These are phyloP conservation scores for Penicillium sp. DNA, from an alignment of 2,329 filamentous ascomycete genomes.

Conservation along the genomic window DNA sequence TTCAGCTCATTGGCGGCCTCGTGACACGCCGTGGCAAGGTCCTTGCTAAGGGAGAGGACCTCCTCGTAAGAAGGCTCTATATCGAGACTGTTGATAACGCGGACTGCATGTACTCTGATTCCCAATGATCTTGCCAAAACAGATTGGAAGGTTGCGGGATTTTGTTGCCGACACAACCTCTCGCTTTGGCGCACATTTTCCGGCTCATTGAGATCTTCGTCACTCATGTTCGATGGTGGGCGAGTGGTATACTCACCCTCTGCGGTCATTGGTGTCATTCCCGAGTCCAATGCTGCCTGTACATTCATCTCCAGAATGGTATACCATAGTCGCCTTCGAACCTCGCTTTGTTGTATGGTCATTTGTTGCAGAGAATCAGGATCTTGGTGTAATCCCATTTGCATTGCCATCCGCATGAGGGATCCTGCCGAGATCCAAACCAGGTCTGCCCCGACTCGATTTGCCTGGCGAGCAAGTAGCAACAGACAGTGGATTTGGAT, in stretches of 20 bases:
- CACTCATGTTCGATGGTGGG: constrained; percentile 26
- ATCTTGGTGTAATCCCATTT: constrained; percentile 13
- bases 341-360: constrained; percentile 13
- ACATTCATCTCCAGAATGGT: constrained; percentile 41
- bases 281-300: constrained; percentile 37
- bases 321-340: constrained; percentile 39
- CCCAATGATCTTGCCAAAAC: constrained; percentile 17
- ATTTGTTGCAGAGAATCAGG: constrained; percentile 4
- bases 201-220: constrained; percentile 12
- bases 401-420: constrained; percentile 11
- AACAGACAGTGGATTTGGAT: constrained; percentile 26
- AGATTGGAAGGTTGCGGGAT: constrained; percentile 5
- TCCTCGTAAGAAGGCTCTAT: constrained; percentile 24
- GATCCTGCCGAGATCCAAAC: constrained; percentile 13
- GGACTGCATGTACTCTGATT: constrained; percentile 14
- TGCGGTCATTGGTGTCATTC: constrained; percentile 33
- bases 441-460: constrained; percentile 5
- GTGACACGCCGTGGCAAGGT: constrained; percentile 15
- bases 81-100: constrained; percentile 27
- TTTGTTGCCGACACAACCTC: neutral
- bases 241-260: constrained; percentile 37
- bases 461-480: constrained; percentile 21
- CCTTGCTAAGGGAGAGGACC: constrained; percentile 19
- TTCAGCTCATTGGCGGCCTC: neutral
- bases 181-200: neutral